Evolutionary conservation across 805 yeast genomes (phyloP).

Genomic region (Tetrapisispora namnaoensis): DNA sequence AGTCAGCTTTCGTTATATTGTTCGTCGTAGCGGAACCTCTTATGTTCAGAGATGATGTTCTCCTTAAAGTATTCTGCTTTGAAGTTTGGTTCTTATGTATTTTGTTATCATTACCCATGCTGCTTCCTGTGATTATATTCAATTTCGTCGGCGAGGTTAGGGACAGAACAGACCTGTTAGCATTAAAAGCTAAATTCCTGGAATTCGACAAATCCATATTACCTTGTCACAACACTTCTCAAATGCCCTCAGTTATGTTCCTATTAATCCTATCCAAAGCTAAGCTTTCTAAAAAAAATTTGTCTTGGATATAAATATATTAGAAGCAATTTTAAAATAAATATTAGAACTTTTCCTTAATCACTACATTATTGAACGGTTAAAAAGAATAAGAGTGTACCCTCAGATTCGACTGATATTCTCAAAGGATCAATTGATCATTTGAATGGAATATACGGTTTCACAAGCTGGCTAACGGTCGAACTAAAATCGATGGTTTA

Average conservation of each 20-base stretch:
- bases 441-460: background rate
- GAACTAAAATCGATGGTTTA: background rate
- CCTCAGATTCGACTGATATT: too few species aligned
- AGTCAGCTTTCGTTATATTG: background rate
- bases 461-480: too few species aligned
- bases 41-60: slow-evolving; percentile 16
- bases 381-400: too few species aligned
- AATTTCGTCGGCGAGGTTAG: slow-evolving; percentile 39
- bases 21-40: background rate
- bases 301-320: too few species aligned
- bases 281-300: too few species aligned
- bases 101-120: slow-evolving; percentile 1
- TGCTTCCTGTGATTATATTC: slow-evolving; percentile 32
- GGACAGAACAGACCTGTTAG: slow-evolving; percentile 31
- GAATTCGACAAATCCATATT: slow-evolving; percentile 7
- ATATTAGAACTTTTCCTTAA: too few species aligned
- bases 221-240: background rate
- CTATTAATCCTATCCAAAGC: too few species aligned
- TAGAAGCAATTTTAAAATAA: too few species aligned
- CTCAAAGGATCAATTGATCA: too few species aligned
- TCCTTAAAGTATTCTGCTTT: slow-evolving; percentile 17
- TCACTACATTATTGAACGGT: too few species aligned
- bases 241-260: too few species aligned
- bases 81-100: slow-evolving; percentile 11
- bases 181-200: slow-evolving; percentile 14